phyloP scores from a whole-genome alignment of 2,329 filamentous ascomycete species.

The Trichophyton schoenleinii region DNA sequence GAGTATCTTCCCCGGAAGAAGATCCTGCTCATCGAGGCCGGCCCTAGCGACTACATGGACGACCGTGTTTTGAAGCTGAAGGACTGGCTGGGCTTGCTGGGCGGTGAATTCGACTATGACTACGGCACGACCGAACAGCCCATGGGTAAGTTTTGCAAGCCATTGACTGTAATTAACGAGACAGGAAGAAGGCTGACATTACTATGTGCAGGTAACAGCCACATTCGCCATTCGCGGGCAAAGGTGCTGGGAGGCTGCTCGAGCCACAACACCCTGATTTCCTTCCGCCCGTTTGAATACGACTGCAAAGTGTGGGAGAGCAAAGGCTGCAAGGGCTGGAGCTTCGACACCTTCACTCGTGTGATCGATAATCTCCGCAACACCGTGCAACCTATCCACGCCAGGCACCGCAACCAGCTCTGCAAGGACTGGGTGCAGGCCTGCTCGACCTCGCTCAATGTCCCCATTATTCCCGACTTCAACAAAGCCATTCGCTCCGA shows the following conservation, averaged over 20 bases:
- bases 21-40: constrained; percentile 74
- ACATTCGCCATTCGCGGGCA: constrained; percentile 82
- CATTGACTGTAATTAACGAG: not conserved
- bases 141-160: constrained; percentile 40
- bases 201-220: constrained; percentile 56
- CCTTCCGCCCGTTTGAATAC: constrained; percentile 81
- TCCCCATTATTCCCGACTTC: constrained; percentile 74
- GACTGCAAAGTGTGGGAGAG: constrained; percentile 75
- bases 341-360: constrained; percentile 71
- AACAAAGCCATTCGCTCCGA: constrained; percentile 67
- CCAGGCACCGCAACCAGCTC: constrained; percentile 74
- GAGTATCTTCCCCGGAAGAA: constrained; percentile 73
- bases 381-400: constrained; percentile 79
- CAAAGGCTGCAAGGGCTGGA: constrained; percentile 73
- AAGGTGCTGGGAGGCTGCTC: constrained; percentile 90
- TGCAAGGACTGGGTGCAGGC: constrained; percentile 82
- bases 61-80: constrained; percentile 75
- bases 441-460: constrained; percentile 64
- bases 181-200: not conserved
- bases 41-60: constrained; percentile 79
- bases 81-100: constrained; percentile 74
- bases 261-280: constrained; percentile 87
- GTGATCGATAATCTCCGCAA: constrained; percentile 74
- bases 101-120: constrained; percentile 82
- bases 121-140: constrained; percentile 83